Percentiles rank a stretch among this genome's conserved stretches.
phyloP scores from a whole-genome alignment of 1,284 basidiomycete genomes.

The Rhodotorula sp. region DNA sequence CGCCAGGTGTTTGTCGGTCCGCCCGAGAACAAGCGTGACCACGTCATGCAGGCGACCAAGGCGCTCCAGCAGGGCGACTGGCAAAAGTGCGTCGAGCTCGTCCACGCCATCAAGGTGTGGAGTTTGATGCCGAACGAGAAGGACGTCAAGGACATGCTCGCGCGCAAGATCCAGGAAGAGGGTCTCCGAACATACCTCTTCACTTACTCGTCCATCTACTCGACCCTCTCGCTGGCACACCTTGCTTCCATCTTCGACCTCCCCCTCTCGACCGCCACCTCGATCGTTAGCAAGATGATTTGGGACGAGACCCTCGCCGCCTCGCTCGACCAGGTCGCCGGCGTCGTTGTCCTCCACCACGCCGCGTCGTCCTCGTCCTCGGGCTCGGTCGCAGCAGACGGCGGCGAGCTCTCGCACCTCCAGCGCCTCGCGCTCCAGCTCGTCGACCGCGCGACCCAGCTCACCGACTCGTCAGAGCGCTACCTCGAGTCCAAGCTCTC shows the following conservation, averaged over 20 bases:
- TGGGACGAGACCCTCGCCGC: conserved; percentile 92
- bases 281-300: conserved; percentile 97
- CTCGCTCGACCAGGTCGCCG: conserved; percentile 82
- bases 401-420: conserved; percentile 70
- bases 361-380: background rate
- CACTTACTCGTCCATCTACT: conserved; percentile 96
- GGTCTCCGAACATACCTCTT: conserved; percentile 95
- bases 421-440: conserved; percentile 84
- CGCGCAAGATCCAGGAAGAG: conserved; percentile 94
- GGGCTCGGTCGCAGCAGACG: too few relatives aligned
- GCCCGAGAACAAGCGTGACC: conserved; percentile 96
- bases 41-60: conserved; percentile 99
- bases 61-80: conserved; percentile 95
- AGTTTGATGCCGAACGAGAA: conserved; percentile 84
- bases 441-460: conserved; percentile 77
- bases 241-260: conserved; percentile 86
- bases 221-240: conserved; percentile 79
- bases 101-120: conserved; percentile 98
- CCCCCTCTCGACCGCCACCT: conserved; percentile 73
- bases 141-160: conserved; percentile 90
- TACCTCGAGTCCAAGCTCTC: conserved; percentile 77
- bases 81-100: conserved; percentile 88
- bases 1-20: conserved; percentile 97
- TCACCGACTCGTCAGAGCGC: conserved; percentile 98
- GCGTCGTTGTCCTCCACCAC: conserved; percentile 81